Evolutionary conservation across 306 rosid species (phyloP).

Genomic region (Datisca glomerata): DNA sequence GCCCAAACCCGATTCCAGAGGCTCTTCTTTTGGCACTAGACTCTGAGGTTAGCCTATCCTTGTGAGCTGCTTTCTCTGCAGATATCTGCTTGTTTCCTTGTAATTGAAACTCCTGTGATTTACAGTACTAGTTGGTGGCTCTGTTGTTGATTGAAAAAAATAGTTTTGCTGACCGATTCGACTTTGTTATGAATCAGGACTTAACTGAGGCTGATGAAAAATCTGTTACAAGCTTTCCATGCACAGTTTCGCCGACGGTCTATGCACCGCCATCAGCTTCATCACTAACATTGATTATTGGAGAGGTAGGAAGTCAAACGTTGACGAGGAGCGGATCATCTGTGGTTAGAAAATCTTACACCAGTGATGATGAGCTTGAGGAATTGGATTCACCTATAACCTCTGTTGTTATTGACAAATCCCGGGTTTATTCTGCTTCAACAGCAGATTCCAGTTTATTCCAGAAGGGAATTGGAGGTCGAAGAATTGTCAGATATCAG

Average conservation of each 20-base stretch:
- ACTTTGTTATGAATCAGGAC: too few species aligned
- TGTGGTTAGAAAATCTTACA: slow-evolving; percentile 43
- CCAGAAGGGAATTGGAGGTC: slow-evolving; percentile 24
- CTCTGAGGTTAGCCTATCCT: slow-evolving; percentile 45
- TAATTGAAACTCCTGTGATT: too few species aligned
- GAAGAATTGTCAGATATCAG: slow-evolving; percentile 44
- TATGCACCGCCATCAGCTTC: slow-evolving; percentile 53
- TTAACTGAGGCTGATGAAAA: slow-evolving; percentile 30
- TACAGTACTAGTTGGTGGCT: not conserved
- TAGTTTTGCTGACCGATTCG: too few species aligned
- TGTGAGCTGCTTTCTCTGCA: too few species aligned
- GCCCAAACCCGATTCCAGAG: slow-evolving; percentile 55
- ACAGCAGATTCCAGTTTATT: slow-evolving; percentile 16
- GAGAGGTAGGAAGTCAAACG: slow-evolving; percentile 41
- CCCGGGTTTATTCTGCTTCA: slow-evolving; percentile 13
- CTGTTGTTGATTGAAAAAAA: too few species aligned
- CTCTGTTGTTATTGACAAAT: slow-evolving; percentile 41
- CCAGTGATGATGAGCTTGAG: slow-evolving; percentile 82
- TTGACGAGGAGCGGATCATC: slow-evolving; percentile 38
- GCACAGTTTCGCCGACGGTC: slow-evolving; percentile 38
- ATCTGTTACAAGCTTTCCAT: slow-evolving; percentile 40
- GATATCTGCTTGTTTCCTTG: too few species aligned
- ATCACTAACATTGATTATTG: slow-evolving; percentile 31
- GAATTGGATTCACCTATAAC: slow-evolving; percentile 72
- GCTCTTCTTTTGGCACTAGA: slow-evolving; percentile 50